These are phyloP conservation scores for Alternaria ventricosa DNA, from an alignment of 2,329 filamentous ascomycete species.

Conservation along the genomic window DNA sequence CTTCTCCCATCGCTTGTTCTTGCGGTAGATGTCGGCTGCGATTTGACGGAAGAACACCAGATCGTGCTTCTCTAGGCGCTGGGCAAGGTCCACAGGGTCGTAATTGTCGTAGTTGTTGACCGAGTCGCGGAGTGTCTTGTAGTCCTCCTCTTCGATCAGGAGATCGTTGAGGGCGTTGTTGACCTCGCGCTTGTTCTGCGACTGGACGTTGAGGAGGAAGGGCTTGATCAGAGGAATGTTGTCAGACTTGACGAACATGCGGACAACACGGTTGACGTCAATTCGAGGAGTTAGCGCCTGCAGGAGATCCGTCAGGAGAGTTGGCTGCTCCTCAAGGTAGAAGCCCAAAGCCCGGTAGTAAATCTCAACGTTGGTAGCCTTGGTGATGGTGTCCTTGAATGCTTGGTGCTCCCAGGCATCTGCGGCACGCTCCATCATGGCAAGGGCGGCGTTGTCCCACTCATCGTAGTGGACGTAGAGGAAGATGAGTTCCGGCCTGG, in stretches of 20 bases:
- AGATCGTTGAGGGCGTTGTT: slow-evolving; percentile 98
- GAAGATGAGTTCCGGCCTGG: slow-evolving; percentile 89
- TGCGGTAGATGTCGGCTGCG: slow-evolving; percentile 96
- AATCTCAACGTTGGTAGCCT: slow-evolving; percentile 98
- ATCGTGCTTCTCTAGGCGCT: slow-evolving; percentile 95
- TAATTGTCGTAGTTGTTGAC: slow-evolving; percentile 99
- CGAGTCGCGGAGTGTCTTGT: slow-evolving; percentile 97
- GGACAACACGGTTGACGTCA: slow-evolving; percentile 98
- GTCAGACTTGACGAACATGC: slow-evolving; percentile 98
- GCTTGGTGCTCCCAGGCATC: slow-evolving; percentile 99
- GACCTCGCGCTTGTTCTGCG: slow-evolving; percentile 96
- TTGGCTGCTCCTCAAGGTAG: slow-evolving; percentile 96
- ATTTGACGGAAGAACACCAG: slow-evolving; percentile 99
- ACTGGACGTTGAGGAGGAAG: slow-evolving; percentile 94
- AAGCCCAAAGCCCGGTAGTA: slow-evolving; percentile 98
- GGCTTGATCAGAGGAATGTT: slow-evolving; percentile 98
- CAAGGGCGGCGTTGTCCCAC: slow-evolving; percentile 93
- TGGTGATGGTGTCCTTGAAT: slow-evolving; percentile 98
- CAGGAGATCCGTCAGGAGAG: slow-evolving; percentile 91
- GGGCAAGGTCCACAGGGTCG: slow-evolving; percentile 89
- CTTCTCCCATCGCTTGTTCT: slow-evolving; percentile 99
- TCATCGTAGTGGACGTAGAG: slow-evolving; percentile 98
- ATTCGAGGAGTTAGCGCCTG: slow-evolving; percentile 91
- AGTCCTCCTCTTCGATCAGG: slow-evolving; percentile 97
- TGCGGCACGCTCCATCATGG: slow-evolving; percentile 96